A percentile compares a stretch with the other conserved stretches of the same genome.
Conservation (phyloP, 768 basidiomycete genomes). For the Phylloporus scabripes region DNA sequence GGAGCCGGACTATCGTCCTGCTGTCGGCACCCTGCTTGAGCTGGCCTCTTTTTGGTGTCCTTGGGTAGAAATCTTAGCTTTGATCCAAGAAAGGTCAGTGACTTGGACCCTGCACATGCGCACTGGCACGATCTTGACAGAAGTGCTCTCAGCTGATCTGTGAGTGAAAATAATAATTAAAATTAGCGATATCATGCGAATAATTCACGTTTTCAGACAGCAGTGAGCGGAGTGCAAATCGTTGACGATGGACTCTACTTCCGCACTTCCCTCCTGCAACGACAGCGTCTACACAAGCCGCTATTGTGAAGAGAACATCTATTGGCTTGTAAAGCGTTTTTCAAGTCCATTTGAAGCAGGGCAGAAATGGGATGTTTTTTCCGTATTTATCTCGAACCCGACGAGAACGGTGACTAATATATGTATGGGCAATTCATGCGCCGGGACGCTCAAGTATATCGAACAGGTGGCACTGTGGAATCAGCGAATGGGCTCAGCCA, state of each 20-base stretch:
- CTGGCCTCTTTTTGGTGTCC: neutral
- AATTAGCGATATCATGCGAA: neutral
- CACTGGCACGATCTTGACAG: neutral
- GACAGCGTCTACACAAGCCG: constrained; percentile 48
- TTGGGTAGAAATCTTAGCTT: neutral
- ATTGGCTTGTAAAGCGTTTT: constrained; percentile 49
- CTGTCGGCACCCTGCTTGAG: neutral
- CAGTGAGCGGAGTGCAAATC: constrained; percentile 21
- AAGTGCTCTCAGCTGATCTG: too few species aligned
- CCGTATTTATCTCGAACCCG: constrained; percentile 63
- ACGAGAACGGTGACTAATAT: constrained; percentile 44
- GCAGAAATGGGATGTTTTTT: constrained; percentile 45
- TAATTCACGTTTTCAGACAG: too few species aligned
- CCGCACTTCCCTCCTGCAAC: constrained; percentile 18
- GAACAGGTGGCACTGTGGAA: constrained; percentile 59
- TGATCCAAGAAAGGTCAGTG: constrained; percentile 9
- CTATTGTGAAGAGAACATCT: constrained; percentile 75
- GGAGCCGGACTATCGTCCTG: neutral
- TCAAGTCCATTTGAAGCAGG: constrained; percentile 22
- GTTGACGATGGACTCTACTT: constrained; percentile 9
- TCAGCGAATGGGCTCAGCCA: constrained; percentile 41
- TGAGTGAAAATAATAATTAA: neutral
- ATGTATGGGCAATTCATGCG: neutral
- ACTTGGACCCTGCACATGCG: neutral
- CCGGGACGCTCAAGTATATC: constrained; percentile 4